These are phyloP conservation scores for Striga hermonthica DNA, from an alignment of 305 asterid species.

Conservation along the genomic window DNA sequence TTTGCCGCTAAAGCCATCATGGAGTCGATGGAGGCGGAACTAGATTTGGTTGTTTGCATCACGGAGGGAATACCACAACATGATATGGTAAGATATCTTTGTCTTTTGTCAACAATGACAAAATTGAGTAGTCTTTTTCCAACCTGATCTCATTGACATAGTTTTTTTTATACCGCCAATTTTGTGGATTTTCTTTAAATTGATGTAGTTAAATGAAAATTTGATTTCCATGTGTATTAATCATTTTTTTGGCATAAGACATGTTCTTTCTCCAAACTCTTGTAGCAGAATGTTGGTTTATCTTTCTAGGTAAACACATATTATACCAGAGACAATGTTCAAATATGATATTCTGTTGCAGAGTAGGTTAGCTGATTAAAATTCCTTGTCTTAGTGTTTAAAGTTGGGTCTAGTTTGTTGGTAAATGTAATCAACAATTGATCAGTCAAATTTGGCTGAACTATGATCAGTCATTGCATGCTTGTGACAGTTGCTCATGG, in stretches of 20 bases:
- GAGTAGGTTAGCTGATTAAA: not conserved
- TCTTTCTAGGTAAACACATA: not conserved
- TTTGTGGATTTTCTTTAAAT: slow-evolving; percentile 6
- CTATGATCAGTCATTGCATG: not conserved
- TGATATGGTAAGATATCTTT: slow-evolving; percentile 66
- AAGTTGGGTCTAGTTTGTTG: not conserved
- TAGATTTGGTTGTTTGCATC: slow-evolving; percentile 73
- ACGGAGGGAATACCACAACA: slow-evolving; percentile 98
- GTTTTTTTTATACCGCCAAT: not conserved
- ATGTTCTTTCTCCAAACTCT: not conserved
- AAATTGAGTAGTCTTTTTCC: slow-evolving; percentile 22
- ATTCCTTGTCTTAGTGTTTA: not conserved
- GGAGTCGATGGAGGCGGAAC: slow-evolving; percentile 89
- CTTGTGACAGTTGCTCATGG: not conserved
- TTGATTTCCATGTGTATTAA: slow-evolving; percentile 8
- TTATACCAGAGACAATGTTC: slow-evolving; percentile 1
- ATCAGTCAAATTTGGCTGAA: too few relatives aligned
- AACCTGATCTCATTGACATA: slow-evolving; percentile 3
- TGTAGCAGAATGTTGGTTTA: not conserved
- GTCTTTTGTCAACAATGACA: slow-evolving; percentile 4
- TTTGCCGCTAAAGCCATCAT: slow-evolving; percentile 87
- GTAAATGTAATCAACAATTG: not conserved
- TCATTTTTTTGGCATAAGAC: slow-evolving; percentile 3
- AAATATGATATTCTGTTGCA: slow-evolving; percentile 1
- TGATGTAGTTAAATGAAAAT: not conserved